Evolutionary conservation across 257 asterid species (phyloP), one percentile per base, ranked within the genome.

Genomic region (Oldenlandia corymbosa): DNA sequence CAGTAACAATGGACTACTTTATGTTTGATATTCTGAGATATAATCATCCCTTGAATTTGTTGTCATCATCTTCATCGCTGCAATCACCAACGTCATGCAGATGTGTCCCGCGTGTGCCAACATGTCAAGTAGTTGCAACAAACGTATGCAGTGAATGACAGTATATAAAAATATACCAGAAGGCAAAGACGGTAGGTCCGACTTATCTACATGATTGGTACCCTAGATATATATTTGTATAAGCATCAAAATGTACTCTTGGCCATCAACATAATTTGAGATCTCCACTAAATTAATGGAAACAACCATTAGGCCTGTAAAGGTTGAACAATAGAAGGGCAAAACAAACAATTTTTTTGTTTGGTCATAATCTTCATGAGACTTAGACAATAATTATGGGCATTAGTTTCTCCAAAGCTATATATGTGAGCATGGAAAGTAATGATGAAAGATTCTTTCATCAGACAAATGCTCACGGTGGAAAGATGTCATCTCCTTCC

Each of bases 81-180:
- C 68, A 46, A 67, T 80, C 79, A 60, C 78, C 94, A 66, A 68
- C 84, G 37, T 77, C 76, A 74, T 73, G 66, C 67, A 74, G 28
- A 65, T 88, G 88, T 77, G 81, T 91, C 88, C 96, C 88, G 82
- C 83, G 69, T 34, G 54, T 58, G 6, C 39, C 6, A 12, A 41
- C 3, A 24, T 32, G 18, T 14, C 1, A 6, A 12, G 63, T 18
- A 58, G 32, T n/a, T n/a, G 48, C 39, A 4, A 9, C 12, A 41
- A 1, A 24, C 20, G 18, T 14, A n/a, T n/a, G n/a, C 1, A 6
- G 7, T n/a, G 63, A 26, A 58, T 23, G 48, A 41, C 45, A 10
- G 11, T 41, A 10, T 5, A 10, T 9, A 41, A 10, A 41, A 41
- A 17, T 20, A 55, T 7, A 54, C 8, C 2, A 54, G 13, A 53